phyloP scores from a whole-genome alignment of 352 stramenopile species.

The Vaucheria bursata region DNA sequence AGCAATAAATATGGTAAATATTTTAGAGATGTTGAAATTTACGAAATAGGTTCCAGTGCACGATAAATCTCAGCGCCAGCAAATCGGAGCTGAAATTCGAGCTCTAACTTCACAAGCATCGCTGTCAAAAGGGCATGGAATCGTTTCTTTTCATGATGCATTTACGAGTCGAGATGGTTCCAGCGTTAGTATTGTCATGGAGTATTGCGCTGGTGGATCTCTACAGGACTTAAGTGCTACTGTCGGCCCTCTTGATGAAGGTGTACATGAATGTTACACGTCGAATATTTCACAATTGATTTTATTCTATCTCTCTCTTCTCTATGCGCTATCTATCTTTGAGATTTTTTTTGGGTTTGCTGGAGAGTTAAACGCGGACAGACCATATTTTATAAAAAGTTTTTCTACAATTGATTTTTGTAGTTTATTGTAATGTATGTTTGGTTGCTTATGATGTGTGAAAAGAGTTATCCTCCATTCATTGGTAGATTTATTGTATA shows the following conservation, averaged over 20 bases:
- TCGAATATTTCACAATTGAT: neutral
- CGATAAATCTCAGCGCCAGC: constrained; percentile 33
- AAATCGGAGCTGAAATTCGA: constrained; percentile 44
- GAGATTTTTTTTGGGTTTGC: too few relatives aligned
- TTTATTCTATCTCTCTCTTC: too few relatives aligned
- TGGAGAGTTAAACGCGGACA: too few relatives aligned
- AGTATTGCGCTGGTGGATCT: constrained; percentile 86
- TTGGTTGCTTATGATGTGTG: too few relatives aligned
- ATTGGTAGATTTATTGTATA: too few relatives aligned
- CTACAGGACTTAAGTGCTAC: constrained; percentile 59
- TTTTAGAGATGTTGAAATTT: too few relatives aligned
- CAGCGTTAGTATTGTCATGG: constrained; percentile 81
- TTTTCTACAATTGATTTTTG: too few relatives aligned
- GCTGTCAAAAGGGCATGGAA: constrained; percentile 3
- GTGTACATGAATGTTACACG: too few relatives aligned
- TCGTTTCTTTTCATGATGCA: constrained; percentile 80
- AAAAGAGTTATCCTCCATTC: too few relatives aligned
- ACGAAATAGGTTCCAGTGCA: constrained; percentile 37
- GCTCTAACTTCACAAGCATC: neutral
- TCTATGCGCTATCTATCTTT: neutral
- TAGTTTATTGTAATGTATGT: too few relatives aligned
- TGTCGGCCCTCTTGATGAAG: neutral
- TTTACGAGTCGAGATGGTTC: constrained; percentile 79
- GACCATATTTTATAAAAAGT: too few relatives aligned
- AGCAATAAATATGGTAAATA: too few relatives aligned